Evolutionary conservation across 371 early-diverging fungal genomes (phyloP), one percentile per base, ranked within the genome.

Genomic region (Mortierella sp.): DNA sequence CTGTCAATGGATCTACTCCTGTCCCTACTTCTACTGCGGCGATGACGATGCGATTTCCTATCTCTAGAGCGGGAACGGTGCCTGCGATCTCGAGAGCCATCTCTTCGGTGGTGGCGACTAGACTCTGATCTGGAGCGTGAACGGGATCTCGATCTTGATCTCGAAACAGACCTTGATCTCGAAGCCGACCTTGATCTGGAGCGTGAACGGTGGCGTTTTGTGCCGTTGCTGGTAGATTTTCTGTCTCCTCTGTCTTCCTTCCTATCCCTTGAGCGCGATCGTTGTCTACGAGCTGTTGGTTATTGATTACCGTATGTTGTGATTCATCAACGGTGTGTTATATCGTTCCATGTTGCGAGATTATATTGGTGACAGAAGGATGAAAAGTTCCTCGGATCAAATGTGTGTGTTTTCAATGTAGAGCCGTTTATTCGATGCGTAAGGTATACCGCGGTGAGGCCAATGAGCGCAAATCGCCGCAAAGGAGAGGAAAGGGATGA

Each of bases 181-280:
- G 79, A 74, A 11, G 49, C 28, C 43, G 70, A 70, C 24, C 69
- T 67, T 26, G 73, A 73, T 49, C 63, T 68, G 3, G 77, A 71
- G 22, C 66, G 69, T 24, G 68, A 63, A 45, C 52, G 77, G 51
- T 45, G 64, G 26, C 52, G 67, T 16, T 37, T 59, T 4, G 74
- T 52, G 28, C 62, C 55, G 28, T 40, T 59, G 47, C 37, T 16
- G 20, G n/a, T 71, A 43, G 71, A 71, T 30, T 59, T 59, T 61
- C 68, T 59, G 20, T 67, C 59, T 0, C 59, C 62, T 37, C 16
- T 78, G 28, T 26, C 37, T 2, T 62, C 74, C 3, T 47, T 70
- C 6, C 59, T 39, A 20, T 78, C 74, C 63, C 58, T 62, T 24
- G 79, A 74, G 12, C 68, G 68, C 30, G 79, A 74, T n/a, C 79